Evolutionary conservation across 306 rosid genomes (phyloP), one percentile per base, ranked within the genome.

Genomic region (Trifolium pratense): DNA sequence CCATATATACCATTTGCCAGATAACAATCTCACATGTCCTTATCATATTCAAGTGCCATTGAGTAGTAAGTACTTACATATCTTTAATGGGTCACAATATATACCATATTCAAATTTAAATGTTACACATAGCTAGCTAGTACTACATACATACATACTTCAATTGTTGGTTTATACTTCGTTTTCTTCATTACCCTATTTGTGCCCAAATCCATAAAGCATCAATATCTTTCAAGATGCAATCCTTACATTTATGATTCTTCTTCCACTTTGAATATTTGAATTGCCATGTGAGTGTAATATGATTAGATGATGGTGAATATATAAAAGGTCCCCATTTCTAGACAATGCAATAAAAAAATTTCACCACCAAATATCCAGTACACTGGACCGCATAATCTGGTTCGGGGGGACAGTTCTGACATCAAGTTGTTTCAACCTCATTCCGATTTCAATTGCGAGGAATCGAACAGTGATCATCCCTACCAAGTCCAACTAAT

Each of bases 171-270:
- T 72, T 73, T 73, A 66, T 5, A 73, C 46, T 57, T 79, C 78
- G 57, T 57, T 79, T 79, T 73, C 78, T 66, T 66, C 48, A 10
- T 66, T 73, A 6, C 75, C 83, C 83, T 71, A 29, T 78, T 78
- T 71, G 68, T 53, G 57, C 63, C 36, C 74, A 73, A 55, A 79
- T 55, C 82, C 40, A 17, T 39, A 40, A 62, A 70, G 66, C 71
- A 51, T 16, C 16, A 34, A 16, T 21, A 63, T 64, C 73, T 57
- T 71, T 72, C 34, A 58, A 71, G 52, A 72, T 65, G 62, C 62
- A 55, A 79, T 66, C 51, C 37, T 80, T 18, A 37, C 72, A 68
- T 75, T 52, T 61, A 45, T 52, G 76, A 51, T 75, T 75, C 80
- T 66, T 62, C 46, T 66, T 43, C 34, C 69, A 65, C 68, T 45